Conservation (phyloP, 179 eudicot genomes). For the Spergularia azorica region DNA sequence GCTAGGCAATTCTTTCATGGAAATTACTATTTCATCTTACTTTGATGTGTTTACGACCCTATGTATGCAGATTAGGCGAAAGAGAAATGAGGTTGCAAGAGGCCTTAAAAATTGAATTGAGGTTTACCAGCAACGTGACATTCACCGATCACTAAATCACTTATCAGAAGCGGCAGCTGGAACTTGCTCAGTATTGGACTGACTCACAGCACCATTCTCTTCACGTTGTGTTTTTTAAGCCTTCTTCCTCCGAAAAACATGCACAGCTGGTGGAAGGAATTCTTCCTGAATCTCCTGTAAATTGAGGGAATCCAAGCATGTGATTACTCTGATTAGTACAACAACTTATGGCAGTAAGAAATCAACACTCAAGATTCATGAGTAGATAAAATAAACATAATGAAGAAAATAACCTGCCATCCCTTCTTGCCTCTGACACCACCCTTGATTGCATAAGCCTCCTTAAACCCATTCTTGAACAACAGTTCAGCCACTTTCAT, state of each 20-base stretch:
- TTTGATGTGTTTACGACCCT: not conserved
- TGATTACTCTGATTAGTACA: slow-evolving; percentile 15
- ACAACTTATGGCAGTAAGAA: not conserved
- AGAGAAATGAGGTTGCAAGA: not conserved
- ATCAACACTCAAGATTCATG: not conserved
- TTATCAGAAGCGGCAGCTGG: slow-evolving; percentile 39
- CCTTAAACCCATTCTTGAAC: slow-evolving; percentile 85
- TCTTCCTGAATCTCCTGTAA: slow-evolving; percentile 84
- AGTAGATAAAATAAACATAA: not conserved
- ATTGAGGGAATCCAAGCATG: slow-evolving; percentile 2
- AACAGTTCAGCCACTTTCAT: slow-evolving; percentile 84
- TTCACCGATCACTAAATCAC: slow-evolving; percentile 7
- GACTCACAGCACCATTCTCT: slow-evolving; percentile 46
- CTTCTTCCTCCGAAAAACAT: slow-evolving; percentile 63
- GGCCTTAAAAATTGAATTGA: not conserved
- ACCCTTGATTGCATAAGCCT: slow-evolving; percentile 87
- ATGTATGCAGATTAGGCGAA: slow-evolving; percentile 2
- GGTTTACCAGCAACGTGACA: not conserved
- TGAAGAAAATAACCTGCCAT: slow-evolving; percentile 63
- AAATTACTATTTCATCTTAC: not conserved
- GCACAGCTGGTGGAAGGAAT: slow-evolving; percentile 90
- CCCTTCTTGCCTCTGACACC: slow-evolving; percentile 88
- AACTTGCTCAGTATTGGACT: slow-evolving; percentile 33
- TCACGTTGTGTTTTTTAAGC: slow-evolving; percentile 35
- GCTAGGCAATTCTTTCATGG: not conserved